These are phyloP conservation scores for Boletus reticulatus DNA, from an alignment of 768 basidiomycete genomes.

Conservation along the genomic window DNA sequence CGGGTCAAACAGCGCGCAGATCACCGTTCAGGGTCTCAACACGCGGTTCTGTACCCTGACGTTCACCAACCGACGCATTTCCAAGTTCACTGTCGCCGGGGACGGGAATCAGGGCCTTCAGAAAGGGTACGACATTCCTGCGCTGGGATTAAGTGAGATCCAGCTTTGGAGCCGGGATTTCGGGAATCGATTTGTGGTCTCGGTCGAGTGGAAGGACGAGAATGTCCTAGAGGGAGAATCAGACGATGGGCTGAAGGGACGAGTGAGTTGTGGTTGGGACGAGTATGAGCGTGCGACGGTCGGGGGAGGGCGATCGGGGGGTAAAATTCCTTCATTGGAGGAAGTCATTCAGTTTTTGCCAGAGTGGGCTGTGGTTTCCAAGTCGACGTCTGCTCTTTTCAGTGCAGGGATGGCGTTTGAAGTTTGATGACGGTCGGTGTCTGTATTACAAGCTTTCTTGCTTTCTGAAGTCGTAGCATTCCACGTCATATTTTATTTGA, in stretches of 20 bases:
- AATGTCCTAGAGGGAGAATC: slow-evolving; percentile 8
- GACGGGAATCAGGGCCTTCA: slow-evolving; percentile 38
- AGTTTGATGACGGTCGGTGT: slow-evolving; percentile 12
- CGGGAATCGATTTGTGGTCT: slow-evolving; percentile 51
- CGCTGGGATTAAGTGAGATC: slow-evolving; percentile 38
- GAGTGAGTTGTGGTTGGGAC: slow-evolving; percentile 63
- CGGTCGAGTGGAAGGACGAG: slow-evolving; percentile 45
- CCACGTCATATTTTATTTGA: background rate
- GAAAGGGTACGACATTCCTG: slow-evolving; percentile 38
- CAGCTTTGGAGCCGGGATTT: slow-evolving; percentile 63
- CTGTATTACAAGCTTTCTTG: background rate
- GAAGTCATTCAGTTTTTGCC: slow-evolving; percentile 65
- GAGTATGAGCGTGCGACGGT: slow-evolving; percentile 60
- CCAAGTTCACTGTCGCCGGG: slow-evolving; percentile 39
- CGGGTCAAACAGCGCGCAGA: slow-evolving; percentile 42
- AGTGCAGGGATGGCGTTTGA: slow-evolving; percentile 39
- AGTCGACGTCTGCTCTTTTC: slow-evolving; percentile 54
- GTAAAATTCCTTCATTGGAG: slow-evolving; percentile 66
- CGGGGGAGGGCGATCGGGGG: slow-evolving; percentile 39
- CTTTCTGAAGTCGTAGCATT: background rate
- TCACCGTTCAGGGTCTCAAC: slow-evolving; percentile 54
- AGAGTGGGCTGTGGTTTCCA: slow-evolving; percentile 63
- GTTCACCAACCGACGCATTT: slow-evolving; percentile 49
- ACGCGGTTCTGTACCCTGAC: slow-evolving; percentile 63
- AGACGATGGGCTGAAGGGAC: slow-evolving; percentile 34